These are phyloP conservation scores for Borealophlyctis nickersoniae DNA, from an alignment of 192 early-diverging fungal species.

Conservation along the genomic window DNA sequence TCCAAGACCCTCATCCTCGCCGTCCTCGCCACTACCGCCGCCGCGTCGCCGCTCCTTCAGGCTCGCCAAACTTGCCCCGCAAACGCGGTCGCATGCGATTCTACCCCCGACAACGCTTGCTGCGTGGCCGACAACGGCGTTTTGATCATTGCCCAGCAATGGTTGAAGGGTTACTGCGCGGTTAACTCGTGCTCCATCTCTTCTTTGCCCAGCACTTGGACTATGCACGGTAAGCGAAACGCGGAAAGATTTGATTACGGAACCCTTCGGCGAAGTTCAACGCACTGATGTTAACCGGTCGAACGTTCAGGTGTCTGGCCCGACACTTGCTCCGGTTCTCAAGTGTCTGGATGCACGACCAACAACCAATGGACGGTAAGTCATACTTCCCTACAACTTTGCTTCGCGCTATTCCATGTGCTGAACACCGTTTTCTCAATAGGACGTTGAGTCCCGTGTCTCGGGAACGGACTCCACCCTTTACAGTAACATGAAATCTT, in stretches of 20 bases:
- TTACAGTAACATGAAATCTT: background rate
- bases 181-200: background rate
- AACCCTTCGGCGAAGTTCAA: background rate
- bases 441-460: background rate
- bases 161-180: background rate
- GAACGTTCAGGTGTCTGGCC: background rate
- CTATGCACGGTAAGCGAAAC: background rate
- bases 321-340: background rate
- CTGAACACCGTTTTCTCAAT: too few relatives aligned
- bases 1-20: constrained; percentile 1
- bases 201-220: background rate
- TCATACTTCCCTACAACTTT: too few relatives aligned
- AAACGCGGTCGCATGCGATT: background rate
- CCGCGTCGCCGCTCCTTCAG: background rate
- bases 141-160: background rate
- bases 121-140: background rate
- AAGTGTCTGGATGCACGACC: background rate
- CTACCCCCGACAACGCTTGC: background rate
- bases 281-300: background rate
- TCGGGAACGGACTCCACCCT: background rate
- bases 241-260: background rate
- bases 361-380: constrained; percentile 1
- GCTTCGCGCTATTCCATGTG: too few relatives aligned
- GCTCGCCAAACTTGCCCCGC: background rate
- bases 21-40: background rate